Base-by-base conservation (phyloP, 73 alveolate genomes). In the Uronychia binucleata region DNA sequence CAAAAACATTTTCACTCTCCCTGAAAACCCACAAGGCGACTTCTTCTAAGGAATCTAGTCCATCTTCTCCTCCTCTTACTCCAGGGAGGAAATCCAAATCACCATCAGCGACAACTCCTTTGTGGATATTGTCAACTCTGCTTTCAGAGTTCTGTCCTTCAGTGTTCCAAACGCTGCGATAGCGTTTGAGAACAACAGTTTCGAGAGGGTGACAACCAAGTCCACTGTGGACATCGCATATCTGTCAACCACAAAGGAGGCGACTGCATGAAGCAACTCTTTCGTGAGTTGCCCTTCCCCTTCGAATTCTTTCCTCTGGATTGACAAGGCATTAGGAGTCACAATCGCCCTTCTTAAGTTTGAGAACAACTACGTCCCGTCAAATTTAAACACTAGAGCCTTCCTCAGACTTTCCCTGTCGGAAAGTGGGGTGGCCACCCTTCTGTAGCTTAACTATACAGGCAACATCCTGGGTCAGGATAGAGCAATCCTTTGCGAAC, bases 401-500 rank as follows among this genome's bases (percentile, higher is more conserved):
- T 31, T 79, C 25, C 26, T 79, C 1, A 79, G 58, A 8, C 26
- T 79, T 30, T 35, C 30, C 28, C 34, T 79, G 77, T 77, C 86
- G 1, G 58, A 30, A 1, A 33, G 77, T 25, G 86, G 77, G n/a
- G 77, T 27, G 26, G 86, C 86, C 0, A 79, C 78, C 5, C 77
- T 79, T 35, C 28, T 78, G 13, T 14, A 79, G 5, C 34, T 79
- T 79, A 0, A 79, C 30, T 79, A 33, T 57, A n/a, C 77, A 1
- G 58, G 58, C 29, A 79, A 79, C 31, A 26, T 79, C 28, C 58
- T 79, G 28, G 34, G 34, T 26, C 60, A 29, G 14, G 58, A 67
- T 27, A 79, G 58, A 30, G 86, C 86, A 26, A 79, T 79, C 5
- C 79, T 79, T 8, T 34, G 59, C 0, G 77, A 79, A 78, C 86